Evolutionary conservation across 2,329 filamentous ascomycete genomes (phyloP).

Genomic region (Cytospora piceae): DNA sequence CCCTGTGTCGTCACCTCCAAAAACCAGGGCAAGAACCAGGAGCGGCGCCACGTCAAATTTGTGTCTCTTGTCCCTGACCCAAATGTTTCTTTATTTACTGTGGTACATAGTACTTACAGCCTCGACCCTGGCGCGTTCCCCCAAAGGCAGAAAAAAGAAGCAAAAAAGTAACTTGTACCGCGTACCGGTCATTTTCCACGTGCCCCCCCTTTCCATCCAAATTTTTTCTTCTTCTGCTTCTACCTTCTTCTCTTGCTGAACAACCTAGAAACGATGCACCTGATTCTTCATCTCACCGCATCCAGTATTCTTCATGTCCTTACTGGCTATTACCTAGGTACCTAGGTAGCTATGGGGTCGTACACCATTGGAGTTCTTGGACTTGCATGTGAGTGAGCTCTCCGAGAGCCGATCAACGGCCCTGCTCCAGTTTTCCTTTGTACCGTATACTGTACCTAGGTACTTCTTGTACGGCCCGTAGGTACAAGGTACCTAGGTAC

Average conservation of each 20-base stretch:
- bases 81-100: constrained; percentile 6
- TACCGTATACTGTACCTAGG: constrained; percentile 4
- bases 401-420: constrained; percentile 1
- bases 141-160: neutral
- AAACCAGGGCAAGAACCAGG: constrained; percentile 8
- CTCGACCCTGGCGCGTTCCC: neutral
- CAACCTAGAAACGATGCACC: neutral
- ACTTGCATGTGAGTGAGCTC: neutral
- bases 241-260: neutral
- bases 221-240: neutral
- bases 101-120: neutral
- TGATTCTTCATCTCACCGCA: neutral
- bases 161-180: neutral
- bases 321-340: too few species aligned
- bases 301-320: neutral
- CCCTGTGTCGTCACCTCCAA: constrained; percentile 17
- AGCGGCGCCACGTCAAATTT: constrained; percentile 26
- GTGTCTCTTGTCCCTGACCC: constrained; percentile 18
- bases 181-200: neutral
- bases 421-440: neutral
- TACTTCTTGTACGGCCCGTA: neutral
- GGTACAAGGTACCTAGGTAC: constrained; percentile 11
- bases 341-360: neutral
- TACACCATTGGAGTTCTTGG: neutral
- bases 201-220: neutral